Evolutionary conservation across 257 asterid species (phyloP).

Genomic region (Solanum lycopersicoides): DNA sequence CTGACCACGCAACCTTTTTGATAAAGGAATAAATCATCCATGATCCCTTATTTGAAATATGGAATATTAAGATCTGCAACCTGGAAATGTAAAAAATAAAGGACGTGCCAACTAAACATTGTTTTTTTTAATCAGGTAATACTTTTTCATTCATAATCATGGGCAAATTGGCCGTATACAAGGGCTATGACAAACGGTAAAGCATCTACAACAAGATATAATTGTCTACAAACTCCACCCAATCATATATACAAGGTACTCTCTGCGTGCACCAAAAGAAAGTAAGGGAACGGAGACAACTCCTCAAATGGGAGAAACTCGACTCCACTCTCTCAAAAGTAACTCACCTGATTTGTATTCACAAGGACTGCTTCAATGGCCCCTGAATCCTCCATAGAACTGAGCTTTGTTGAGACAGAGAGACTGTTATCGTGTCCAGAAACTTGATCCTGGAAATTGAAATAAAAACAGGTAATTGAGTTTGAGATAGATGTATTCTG

Average conservation of each 20-base stretch:
- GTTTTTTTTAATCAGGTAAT: background rate
- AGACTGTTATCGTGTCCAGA: constrained; percentile 51
- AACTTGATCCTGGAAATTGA: constrained; percentile 55
- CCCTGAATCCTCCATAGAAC: constrained; percentile 52
- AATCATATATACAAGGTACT: background rate
- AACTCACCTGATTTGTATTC: constrained; percentile 73
- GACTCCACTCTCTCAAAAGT: background rate
- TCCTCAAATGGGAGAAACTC: background rate
- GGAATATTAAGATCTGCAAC: background rate
- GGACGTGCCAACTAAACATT: background rate
- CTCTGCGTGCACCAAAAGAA: background rate
- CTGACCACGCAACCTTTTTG: background rate
- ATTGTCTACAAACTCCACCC: background rate
- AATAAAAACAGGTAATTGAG: background rate
- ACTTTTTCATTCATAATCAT: background rate
- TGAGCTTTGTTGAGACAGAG: constrained; percentile 48
- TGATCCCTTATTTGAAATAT: background rate
- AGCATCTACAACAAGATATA: background rate
- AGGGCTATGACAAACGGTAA: background rate
- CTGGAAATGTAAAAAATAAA: background rate
- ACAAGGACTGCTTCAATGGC: constrained; percentile 63
- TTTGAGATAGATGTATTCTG: background rate
- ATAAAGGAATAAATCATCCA: background rate
- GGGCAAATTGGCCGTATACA: background rate
- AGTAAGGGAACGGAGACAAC: background rate